Conservation (phyloP, 2,329 filamentous ascomycete species). For the Xylaria arbuscula region DNA sequence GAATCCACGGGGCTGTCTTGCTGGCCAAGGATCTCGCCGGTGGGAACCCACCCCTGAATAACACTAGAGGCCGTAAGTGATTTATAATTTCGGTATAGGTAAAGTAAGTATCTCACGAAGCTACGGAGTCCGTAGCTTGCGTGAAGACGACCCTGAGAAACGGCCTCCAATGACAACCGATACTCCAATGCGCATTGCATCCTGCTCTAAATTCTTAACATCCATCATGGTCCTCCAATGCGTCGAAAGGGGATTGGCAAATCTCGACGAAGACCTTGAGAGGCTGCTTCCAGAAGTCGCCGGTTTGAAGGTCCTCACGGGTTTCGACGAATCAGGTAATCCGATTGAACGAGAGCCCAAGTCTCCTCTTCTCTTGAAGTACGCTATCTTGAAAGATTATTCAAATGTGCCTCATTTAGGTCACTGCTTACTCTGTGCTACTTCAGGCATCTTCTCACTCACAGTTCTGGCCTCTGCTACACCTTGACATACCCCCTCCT, state of each 20-base stretch:
- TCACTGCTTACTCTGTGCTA: slow-evolving; percentile 6
- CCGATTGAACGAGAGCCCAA: slow-evolving; percentile 37
- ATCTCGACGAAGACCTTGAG: slow-evolving; percentile 29
- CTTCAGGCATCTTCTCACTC: slow-evolving; percentile 30
- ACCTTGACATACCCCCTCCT: slow-evolving; percentile 30
- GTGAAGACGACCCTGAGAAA: slow-evolving; percentile 33
- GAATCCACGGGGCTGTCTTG: slow-evolving; percentile 36
- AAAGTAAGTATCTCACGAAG: slow-evolving; percentile 36
- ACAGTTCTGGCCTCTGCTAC: slow-evolving; percentile 36
- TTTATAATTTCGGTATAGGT: slow-evolving; percentile 16
- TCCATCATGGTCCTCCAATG: slow-evolving; percentile 38
- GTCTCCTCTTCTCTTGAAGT: slow-evolving; percentile 37
- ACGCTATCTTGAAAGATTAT: neutral
- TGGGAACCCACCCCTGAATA: slow-evolving; percentile 15
- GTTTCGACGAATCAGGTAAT: slow-evolving; percentile 37
- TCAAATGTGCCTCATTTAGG: neutral
- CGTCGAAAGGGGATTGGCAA: slow-evolving; percentile 31
- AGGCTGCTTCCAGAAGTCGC: slow-evolving; percentile 36
- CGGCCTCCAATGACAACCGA: slow-evolving; percentile 34
- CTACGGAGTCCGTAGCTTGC: slow-evolving; percentile 38
- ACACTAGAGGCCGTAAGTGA: slow-evolving; percentile 3
- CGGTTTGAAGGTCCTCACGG: slow-evolving; percentile 33
- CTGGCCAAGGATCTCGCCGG: slow-evolving; percentile 37
- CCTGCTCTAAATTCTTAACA: slow-evolving; percentile 35
- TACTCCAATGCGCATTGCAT: slow-evolving; percentile 37